Evolutionary conservation across 169 alveolate species (phyloP), one percentile per base, ranked within the genome.

Genomic region (Miamiensis avidus): DNA sequence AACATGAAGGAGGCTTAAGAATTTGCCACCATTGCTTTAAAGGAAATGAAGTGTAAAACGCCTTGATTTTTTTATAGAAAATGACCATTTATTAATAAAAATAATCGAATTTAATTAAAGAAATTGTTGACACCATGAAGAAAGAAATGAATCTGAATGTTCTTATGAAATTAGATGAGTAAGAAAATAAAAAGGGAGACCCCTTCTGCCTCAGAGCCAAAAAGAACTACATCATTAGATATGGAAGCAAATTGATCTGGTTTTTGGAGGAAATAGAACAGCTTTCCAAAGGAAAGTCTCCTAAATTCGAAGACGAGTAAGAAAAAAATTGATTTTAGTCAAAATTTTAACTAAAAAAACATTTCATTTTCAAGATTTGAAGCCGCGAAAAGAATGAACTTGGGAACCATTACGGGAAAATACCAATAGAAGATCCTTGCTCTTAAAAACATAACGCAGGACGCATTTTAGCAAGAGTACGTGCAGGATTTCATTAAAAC

Each of bases 331-430:
- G 4, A 11, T 49, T 49, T 49, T 49, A 11, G 4, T 49, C 20
- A 11, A 49, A 11, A 49, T 49, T 11, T 49, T 49, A 11, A 49
- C 69, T 49, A 11, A 11, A 49, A 49, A 49, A 49, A 49, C 20
- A 49, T 49, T 49, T 49, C 20, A 49, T 49, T 49, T 31, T 76
- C 76, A 4, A 85, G 79, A 73, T 85, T 85, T 65, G 89, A 85
- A 85, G 89, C 86, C 29, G 89, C 89, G 30, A 85, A 85, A 78
- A 81, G 83, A 78, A 34, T 85, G 83, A 85, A 85, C 30, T 78
- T 85, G 20, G 89, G 89, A 29, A 85, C 89, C 4, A 85, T 85
- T 69, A 85, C 89, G 29, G 89, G 89, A 32, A 85, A 85, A 69
- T 81, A 85, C 74, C 49, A 78, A 29, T 79, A 85, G 33, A 85